Base-by-base conservation (phyloP, 2,329 filamentous ascomycete species). In the Chaetothyriales sp. region DNA sequence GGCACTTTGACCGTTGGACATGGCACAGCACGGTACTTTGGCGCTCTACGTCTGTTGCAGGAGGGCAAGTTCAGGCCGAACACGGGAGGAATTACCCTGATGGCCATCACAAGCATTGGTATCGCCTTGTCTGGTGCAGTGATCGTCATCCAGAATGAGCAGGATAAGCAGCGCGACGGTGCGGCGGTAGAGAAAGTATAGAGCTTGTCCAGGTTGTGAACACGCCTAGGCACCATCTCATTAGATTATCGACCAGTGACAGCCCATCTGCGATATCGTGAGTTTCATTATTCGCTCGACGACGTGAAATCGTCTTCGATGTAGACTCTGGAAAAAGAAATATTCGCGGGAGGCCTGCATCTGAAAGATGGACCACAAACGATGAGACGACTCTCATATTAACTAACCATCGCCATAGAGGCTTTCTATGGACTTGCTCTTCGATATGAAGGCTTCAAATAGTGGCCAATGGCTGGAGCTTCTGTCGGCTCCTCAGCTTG, bases 11-110 rank as follows among this genome's bases (percentile, higher is more conserved):
- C 68, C 49, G 68, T 76, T 19, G 63, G 65, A 15, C 74, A 75
- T 59, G 73, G 71, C 8, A 72, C 70, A 8, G 59, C 61, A 48
- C 63, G 72, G 32, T 75, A 75, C 56, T 75, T 75, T 57, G 63
- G 63, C 18, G 69, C 66, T 15, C 58, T 74, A 62, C 61, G 63
- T 39, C 55, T 65, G 45, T 58, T 74, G 26, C 64, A 73, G 62
- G 60, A 63, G 46, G 72, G 72, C 3, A 53, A 69, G 22, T 75
- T 74, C 43, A 50, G 49, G 36, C 57, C 57, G 9, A 54, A 52
- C 42, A 55, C 51, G 5, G 53, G 51, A 19, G 55, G 55, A 5
- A 36, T 55, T n/a, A 53, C 43, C 9, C 44, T 57, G 15, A 53
- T 53, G 49, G 53, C 51, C 6, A 26, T 57, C 19, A 54, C 55